Evolutionary conservation across 805 yeast species (phyloP).

Genomic region (Candida xiaguanensis): DNA sequence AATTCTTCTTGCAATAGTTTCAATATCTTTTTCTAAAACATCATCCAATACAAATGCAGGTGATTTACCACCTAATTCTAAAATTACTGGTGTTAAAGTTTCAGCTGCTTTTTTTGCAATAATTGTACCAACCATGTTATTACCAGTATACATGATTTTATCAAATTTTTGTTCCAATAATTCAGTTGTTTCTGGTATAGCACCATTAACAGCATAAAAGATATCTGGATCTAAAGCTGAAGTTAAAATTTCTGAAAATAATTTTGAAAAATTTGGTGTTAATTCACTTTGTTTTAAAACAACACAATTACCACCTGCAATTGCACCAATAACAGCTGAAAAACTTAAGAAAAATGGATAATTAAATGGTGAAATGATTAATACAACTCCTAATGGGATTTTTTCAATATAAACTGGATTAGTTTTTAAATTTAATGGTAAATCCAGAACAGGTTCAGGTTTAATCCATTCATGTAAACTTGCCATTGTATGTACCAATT

Average conservation of each 20-base stretch:
- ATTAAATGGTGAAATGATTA: constrained; percentile 77
- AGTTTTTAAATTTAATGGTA: constrained; percentile 32
- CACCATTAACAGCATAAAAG: constrained; percentile 69
- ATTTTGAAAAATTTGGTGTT: constrained; percentile 56
- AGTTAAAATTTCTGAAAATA: constrained; percentile 52
- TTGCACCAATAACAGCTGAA: constrained; percentile 69
- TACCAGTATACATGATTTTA: constrained; percentile 87
- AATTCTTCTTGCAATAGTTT: constrained; percentile 52
- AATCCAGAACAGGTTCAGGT: constrained; percentile 39
- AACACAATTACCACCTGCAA: constrained; percentile 83
- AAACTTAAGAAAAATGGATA: constrained; percentile 66
- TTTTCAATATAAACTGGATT: constrained; percentile 30
- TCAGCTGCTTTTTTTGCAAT: constrained; percentile 79
- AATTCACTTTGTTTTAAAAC: constrained; percentile 73
- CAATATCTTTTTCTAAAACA: constrained; percentile 39
- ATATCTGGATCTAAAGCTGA: constrained; percentile 52
- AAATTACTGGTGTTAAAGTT: constrained; percentile 68
- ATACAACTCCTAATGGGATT: constrained; percentile 57
- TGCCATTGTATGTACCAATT: constrained; percentile 55
- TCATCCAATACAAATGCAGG: constrained; percentile 69
- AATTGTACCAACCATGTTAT: constrained; percentile 68
- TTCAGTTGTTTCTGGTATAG: constrained; percentile 55
- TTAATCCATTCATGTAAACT: constrained; percentile 59
- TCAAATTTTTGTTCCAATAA: constrained; percentile 66
- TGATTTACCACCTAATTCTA: constrained; percentile 91